phyloP scores from a whole-genome alignment of 2,329 filamentous ascomycete genomes.

The Apiospora sp. region DNA sequence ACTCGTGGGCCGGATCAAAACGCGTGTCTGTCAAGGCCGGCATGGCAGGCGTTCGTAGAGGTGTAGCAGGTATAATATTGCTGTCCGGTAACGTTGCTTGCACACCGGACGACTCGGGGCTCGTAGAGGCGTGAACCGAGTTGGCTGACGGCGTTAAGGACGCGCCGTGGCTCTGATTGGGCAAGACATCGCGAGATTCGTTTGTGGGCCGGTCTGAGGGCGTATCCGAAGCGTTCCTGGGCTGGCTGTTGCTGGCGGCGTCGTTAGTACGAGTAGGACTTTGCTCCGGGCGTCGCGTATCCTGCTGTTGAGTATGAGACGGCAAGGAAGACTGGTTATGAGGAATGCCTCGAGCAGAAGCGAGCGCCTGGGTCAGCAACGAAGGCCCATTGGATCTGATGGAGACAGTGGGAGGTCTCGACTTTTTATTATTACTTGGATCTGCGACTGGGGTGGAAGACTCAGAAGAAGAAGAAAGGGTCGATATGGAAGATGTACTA shows the following conservation, averaged over 20 bases:
- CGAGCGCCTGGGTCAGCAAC: conserved; percentile 64
- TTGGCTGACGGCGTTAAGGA: conserved; percentile 47
- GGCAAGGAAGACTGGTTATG: conserved; percentile 34
- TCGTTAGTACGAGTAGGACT: conserved; percentile 34
- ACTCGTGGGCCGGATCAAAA: conserved; percentile 1
- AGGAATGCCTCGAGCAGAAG: conserved; percentile 63
- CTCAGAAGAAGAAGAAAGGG: conserved; percentile 22
- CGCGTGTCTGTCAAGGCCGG: conserved; percentile 37
- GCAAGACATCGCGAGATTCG: conserved; percentile 45
- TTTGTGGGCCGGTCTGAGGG: conserved; percentile 31
- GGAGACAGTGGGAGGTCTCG: conserved; percentile 50
- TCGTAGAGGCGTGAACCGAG: conserved; percentile 39
- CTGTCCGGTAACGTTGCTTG: conserved; percentile 37
- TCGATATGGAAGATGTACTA: conserved; percentile 26
- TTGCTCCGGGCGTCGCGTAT: conserved; percentile 38
- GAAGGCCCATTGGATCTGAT: conserved; percentile 60
- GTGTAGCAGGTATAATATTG: conserved; percentile 30
- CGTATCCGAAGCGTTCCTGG: conserved; percentile 34
- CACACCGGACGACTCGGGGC: neutral
- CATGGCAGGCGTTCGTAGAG: conserved; percentile 36
- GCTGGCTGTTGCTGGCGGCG: conserved; percentile 31
- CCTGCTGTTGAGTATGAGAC: conserved; percentile 33
- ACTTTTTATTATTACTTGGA: conserved; percentile 54
- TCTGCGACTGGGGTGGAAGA: conserved; percentile 42
- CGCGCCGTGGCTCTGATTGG: conserved; percentile 42